These are phyloP conservation scores for Sarocladiaceae sp. DNA, from an alignment of 2,329 filamentous ascomycete genomes.

Conservation along the genomic window DNA sequence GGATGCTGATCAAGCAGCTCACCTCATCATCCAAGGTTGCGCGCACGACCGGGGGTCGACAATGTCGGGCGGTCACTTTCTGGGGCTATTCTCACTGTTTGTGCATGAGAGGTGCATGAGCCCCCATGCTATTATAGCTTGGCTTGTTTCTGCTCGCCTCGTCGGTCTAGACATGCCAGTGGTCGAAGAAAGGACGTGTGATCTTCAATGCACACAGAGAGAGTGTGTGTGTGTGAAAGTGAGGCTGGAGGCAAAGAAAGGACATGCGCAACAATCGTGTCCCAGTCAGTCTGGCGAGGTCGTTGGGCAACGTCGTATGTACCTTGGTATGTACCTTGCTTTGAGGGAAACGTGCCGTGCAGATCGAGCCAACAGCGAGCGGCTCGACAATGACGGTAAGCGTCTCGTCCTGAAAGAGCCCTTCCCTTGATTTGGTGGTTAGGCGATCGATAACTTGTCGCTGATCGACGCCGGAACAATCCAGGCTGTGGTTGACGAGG, in stretches of 20 bases:
- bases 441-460: constrained; percentile 2
- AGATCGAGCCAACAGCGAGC: constrained; percentile 1
- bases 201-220: too few species aligned
- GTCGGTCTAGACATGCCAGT: too few species aligned
- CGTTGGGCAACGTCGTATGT: constrained; percentile 4
- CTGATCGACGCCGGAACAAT: constrained; percentile 7
- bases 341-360: background rate
- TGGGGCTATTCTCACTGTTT: too few species aligned
- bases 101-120: too few species aligned
- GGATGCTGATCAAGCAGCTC: constrained; percentile 7
- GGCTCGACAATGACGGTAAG: constrained; percentile 7
- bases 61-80: too few species aligned
- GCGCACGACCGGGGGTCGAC: constrained; percentile 3
- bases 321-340: background rate
- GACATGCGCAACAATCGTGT: background rate
- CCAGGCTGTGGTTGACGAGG: background rate
- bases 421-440: background rate
- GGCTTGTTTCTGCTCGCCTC: too few species aligned
- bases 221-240: too few species aligned
- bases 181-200: too few species aligned
- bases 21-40: constrained; percentile 3
- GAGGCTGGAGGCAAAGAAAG: too few species aligned
- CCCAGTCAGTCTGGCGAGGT: background rate
- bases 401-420: background rate
- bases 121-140: too few species aligned